phyloP scores from a whole-genome alignment of 176 grass and related monocot species.

The Triticum dicoccoides region DNA sequence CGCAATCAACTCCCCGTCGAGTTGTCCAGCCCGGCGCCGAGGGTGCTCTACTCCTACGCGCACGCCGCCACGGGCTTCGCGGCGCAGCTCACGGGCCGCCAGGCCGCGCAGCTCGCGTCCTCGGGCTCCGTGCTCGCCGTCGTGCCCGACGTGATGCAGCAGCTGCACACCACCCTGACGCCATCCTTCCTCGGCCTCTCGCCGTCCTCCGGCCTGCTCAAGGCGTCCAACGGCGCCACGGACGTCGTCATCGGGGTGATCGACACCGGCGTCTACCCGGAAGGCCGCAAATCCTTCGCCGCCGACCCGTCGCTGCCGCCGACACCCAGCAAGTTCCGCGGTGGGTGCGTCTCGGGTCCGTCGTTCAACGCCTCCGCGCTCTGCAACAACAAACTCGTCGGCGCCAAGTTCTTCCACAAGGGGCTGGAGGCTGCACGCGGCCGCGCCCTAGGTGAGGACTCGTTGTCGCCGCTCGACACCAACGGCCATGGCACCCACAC shows the following conservation, averaged over 20 bases:
- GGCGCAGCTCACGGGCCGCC: slow-evolving; percentile 28
- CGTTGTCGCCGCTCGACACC: slow-evolving; percentile 47
- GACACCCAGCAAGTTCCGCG: slow-evolving; percentile 9
- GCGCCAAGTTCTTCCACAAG: slow-evolving; percentile 44
- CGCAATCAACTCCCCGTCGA: not conserved
- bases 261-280: slow-evolving; percentile 18
- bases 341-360: slow-evolving; percentile 3
- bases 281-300: slow-evolving; percentile 14
- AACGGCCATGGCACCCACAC: slow-evolving; percentile 51
- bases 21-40: not conserved
- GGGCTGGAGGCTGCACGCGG: slow-evolving; percentile 30
- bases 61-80: slow-evolving; percentile 33
- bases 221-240: slow-evolving; percentile 11
- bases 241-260: slow-evolving; percentile 15
- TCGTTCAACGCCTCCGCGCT: slow-evolving; percentile 12
- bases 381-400: slow-evolving; percentile 56
- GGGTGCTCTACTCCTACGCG: slow-evolving; percentile 28
- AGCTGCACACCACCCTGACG: slow-evolving; percentile 45
- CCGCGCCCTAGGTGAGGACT: not conserved
- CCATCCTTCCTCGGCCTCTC: slow-evolving; percentile 54
- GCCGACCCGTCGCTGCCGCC: not conserved
- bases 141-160: slow-evolving; percentile 18
- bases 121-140: slow-evolving; percentile 37
- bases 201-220: slow-evolving; percentile 24
- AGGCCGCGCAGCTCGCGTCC: slow-evolving; percentile 35